phyloP scores from a whole-genome alignment of 1,139 yeast genomes.

The Suhomyces bribrorum region DNA sequence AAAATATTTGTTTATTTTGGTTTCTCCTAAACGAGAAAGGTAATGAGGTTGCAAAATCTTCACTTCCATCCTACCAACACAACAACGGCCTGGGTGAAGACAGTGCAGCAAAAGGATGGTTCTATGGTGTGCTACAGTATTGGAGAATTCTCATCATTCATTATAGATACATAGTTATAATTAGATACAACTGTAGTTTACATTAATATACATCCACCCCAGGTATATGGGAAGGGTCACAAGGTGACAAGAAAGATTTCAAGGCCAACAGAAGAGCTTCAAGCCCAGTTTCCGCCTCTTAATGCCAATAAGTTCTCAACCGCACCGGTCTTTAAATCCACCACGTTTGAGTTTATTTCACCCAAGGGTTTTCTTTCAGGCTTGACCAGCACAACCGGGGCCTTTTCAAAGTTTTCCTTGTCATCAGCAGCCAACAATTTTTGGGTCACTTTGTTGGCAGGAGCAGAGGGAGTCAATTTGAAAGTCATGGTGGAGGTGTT shows the following conservation, averaged over 20 bases:
- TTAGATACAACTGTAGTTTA: not conserved
- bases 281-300: constrained; percentile 42
- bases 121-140: not conserved
- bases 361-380: constrained; percentile 19
- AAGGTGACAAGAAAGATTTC: not conserved
- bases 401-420: constrained; percentile 9
- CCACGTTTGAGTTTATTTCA: constrained; percentile 12
- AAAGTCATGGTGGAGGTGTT: constrained; percentile 42
- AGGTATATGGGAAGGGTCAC: not conserved
- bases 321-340: constrained; percentile 22
- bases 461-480: constrained; percentile 34
- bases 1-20: not conserved
- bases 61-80: not conserved
- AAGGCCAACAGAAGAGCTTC: no score
- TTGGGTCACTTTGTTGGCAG: constrained; percentile 11
- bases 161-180: constrained; percentile 3
- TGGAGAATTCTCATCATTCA: constrained; percentile 4
- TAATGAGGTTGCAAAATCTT: constrained; percentile 4
- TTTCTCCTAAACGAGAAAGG: constrained; percentile 6
- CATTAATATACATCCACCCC: not conserved
- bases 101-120: not conserved
- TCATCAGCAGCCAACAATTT: constrained; percentile 14
- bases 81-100: no score
- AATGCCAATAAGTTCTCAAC: constrained; percentile 48
- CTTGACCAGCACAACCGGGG: constrained; percentile 1